Conservation (phyloP, 495 filamentous ascomycete genomes). For the Lophiotrema nucula region DNA sequence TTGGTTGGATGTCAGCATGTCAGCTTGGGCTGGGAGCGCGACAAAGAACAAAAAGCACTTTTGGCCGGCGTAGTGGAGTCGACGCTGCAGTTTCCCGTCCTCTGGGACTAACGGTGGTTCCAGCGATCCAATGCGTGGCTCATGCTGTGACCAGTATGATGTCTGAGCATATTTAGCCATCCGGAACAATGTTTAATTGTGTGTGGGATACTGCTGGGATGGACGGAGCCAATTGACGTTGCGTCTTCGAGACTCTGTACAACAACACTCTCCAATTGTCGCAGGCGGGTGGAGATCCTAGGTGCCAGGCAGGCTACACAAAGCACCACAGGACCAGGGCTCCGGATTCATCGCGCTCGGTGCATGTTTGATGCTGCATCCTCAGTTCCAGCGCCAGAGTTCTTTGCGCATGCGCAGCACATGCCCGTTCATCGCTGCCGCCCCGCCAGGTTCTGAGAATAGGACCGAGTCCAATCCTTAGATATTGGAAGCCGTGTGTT, state of each 20-base stretch:
- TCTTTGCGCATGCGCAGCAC: slow-evolving; percentile 2
- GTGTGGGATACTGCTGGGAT: slow-evolving; percentile 13
- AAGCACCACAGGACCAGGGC: neutral
- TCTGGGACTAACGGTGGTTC: slow-evolving; percentile 33
- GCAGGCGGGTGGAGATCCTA: slow-evolving; percentile 5
- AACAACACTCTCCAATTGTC: neutral
- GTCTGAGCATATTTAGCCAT: slow-evolving; percentile 23
- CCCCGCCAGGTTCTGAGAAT: slow-evolving; percentile 7
- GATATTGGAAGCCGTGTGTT: neutral
- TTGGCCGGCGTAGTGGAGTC: slow-evolving; percentile 13
- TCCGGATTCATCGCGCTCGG: neutral
- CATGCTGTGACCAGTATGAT: slow-evolving; percentile 24
- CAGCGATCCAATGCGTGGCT: slow-evolving; percentile 30
- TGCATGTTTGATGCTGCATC: no score
- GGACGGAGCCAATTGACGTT: slow-evolving; percentile 10
- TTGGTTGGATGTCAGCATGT: slow-evolving; percentile 20
- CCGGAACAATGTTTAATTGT: slow-evolving; percentile 29
- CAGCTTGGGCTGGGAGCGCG: slow-evolving; percentile 11
- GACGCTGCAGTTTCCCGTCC: slow-evolving; percentile 30
- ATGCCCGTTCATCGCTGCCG: slow-evolving; percentile 2
- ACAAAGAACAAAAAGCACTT: slow-evolving; percentile 7
- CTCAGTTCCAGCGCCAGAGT: neutral
- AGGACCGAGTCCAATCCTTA: neutral
- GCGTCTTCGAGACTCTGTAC: slow-evolving; percentile 1
- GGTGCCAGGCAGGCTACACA: no score